Evolutionary conservation across 352 stramenopile species (phyloP), one percentile per base, ranked within the genome.

Genomic region (Phytopythium boreale): DNA sequence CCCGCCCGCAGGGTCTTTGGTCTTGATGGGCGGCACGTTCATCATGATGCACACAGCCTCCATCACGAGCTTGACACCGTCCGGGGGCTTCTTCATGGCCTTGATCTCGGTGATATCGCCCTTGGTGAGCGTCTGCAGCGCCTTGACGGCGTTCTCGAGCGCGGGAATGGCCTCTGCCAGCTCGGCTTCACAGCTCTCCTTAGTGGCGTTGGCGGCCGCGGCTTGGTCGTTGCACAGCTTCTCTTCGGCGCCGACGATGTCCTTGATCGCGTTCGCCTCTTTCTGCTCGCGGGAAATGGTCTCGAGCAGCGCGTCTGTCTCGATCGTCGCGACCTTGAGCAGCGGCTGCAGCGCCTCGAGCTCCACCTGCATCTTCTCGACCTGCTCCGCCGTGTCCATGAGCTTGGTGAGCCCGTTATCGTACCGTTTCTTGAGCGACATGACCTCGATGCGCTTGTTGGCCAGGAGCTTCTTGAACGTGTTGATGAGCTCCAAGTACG

Each of bases 11-110:
- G 96, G 92, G 56, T 98, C 96, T 34, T 97, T 97, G 0, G 96
- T 84, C 59, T 98, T 98, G 39, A 97, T 73, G 0, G 95, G 93
- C 17, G 92, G 82, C 0, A 98, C 88, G 34, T 80, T 80, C 90
- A 98, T 97, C 89, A 99, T 97, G 59, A 98, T 96, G 68, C 92
- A 98, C 9, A 98, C 93, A 8, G 93, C 92, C 59, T 97, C 92
- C 87, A 99, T 97, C 22, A 97, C 91, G 4, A 98, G 75, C 65
- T 98, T 98, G 14, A 99, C 96, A 6, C 88, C 95, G 55, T 96
- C 82, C 22, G 95, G 94, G 0, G 95, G 95, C 62, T 98, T 98
- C 71, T 98, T 98, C 93, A 98, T 98, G n/a, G 87, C 89, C 71
- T 98, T 98, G 51, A 98, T 95, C 72, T 98, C 95, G 1, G 89